A percentile compares a stretch with the other conserved stretches of the same genome.
Evolutionary conservation across 305 asterid species (phyloP).

Genomic region (Fraxinus baroniana): DNA sequence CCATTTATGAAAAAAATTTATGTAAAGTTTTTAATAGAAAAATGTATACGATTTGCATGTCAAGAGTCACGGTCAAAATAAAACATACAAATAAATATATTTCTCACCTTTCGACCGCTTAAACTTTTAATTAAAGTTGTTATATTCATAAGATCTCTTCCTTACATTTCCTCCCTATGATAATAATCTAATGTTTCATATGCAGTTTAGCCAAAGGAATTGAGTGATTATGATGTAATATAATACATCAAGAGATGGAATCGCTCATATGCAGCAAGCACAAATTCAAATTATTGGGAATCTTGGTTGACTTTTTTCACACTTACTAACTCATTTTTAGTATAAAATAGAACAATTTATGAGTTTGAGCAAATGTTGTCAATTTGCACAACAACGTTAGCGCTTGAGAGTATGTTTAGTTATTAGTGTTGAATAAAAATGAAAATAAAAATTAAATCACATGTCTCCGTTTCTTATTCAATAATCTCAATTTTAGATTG

Average conservation of each 20-base stretch:
- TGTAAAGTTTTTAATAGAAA: not conserved
- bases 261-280: not conserved
- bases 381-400: conserved; percentile 23
- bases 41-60: not conserved
- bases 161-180: not conserved
- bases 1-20: not conserved
- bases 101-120: not conserved
- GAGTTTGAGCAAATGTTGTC: conserved; percentile 22
- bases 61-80: not conserved
- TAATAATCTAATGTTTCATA: not conserved
- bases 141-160: not conserved
- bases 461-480: not conserved
- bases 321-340: conserved; percentile 3
- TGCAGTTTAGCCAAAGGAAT: not conserved
- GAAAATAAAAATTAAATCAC: too few relatives aligned
- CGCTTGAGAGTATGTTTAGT: conserved; percentile 15
- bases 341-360: conserved; percentile 24
- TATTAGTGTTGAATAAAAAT: not conserved
- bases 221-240: not conserved
- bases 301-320: conserved; percentile 25
- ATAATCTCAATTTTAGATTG: not conserved
- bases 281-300: conserved; percentile 25
- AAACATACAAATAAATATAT: not conserved
- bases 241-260: not conserved
- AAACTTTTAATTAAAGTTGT: not conserved